Conservation (phyloP, 345 rosid genomes). For the Eucalyptus regnans region DNA sequence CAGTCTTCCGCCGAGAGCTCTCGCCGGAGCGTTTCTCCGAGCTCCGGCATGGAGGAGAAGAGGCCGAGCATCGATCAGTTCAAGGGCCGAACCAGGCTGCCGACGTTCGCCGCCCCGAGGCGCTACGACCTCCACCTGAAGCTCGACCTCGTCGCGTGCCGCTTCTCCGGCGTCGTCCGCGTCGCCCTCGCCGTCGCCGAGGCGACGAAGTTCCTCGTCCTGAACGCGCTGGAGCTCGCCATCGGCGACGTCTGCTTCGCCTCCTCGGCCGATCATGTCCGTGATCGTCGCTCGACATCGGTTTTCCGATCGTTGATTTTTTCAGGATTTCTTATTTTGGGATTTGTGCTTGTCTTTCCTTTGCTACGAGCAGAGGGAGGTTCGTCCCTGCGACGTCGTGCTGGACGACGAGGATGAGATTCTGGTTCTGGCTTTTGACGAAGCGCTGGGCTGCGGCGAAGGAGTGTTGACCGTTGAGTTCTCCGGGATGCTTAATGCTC, state of each 20-base stretch:
- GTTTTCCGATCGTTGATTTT: not conserved
- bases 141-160: conserved; percentile 12
- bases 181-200: conserved; percentile 9
- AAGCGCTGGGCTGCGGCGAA: conserved; percentile 8
- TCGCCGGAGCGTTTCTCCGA: not conserved
- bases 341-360: not conserved
- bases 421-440: conserved; percentile 22
- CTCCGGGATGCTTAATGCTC: conserved; percentile 22
- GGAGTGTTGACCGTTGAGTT: conserved; percentile 17
- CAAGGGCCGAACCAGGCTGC: conserved; percentile 19
- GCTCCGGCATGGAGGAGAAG: not conserved
- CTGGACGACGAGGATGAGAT: conserved; percentile 25
- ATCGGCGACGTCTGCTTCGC: conserved; percentile 15
- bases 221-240: conserved; percentile 23
- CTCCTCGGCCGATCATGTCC: conserved; percentile 9
- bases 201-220: conserved; percentile 16
- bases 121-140: conserved; percentile 11
- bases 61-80: not conserved
- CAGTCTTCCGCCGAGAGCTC: not conserved
- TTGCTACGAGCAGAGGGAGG: not conserved
- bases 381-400: conserved; percentile 3
- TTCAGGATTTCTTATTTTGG: not conserved
- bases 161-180: conserved; percentile 12
- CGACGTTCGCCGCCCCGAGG: conserved; percentile 3
- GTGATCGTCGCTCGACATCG: not conserved